These are phyloP conservation scores for Penicillium psychrosexuale DNA, from an alignment of 2,329 filamentous ascomycete genomes.

Conservation along the genomic window DNA sequence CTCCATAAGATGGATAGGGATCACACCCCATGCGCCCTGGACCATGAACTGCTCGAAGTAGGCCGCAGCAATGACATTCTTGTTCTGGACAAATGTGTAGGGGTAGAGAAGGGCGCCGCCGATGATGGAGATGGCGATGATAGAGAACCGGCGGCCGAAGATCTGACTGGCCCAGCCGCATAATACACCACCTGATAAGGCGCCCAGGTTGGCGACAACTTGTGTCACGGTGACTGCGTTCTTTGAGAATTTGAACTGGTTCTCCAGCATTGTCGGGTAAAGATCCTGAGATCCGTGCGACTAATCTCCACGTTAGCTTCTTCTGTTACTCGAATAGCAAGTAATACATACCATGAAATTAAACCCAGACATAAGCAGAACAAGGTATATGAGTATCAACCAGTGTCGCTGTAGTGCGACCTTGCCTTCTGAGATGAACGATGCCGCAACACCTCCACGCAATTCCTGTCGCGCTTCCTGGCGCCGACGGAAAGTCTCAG, in stretches of 20 bases:
- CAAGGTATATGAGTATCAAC: constrained; percentile 74
- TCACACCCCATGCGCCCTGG: constrained; percentile 72
- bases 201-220: constrained; percentile 69
- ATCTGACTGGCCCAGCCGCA: constrained; percentile 68
- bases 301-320: constrained; percentile 16
- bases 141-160: constrained; percentile 66
- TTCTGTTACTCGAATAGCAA: constrained; percentile 4
- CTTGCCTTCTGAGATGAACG: constrained; percentile 73
- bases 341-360: constrained; percentile 67
- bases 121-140: constrained; percentile 60
- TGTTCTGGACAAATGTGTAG: constrained; percentile 66
- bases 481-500: constrained; percentile 66
- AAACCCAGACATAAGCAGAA: constrained; percentile 84
- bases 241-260: constrained; percentile 54
- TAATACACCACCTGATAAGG: constrained; percentile 64
- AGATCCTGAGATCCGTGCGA: constrained; percentile 71
- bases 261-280: constrained; percentile 60
- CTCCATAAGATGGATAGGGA: constrained; percentile 68
- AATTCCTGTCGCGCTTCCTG: constrained; percentile 60
- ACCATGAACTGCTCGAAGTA: constrained; percentile 83
- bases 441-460: constrained; percentile 57
- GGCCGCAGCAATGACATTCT: constrained; percentile 69
- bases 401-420: constrained; percentile 76
- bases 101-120: constrained; percentile 80
- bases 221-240: constrained; percentile 66